Evolutionary conservation across 2,329 filamentous ascomycete species (phyloP).

Genomic region (Phialophora tarda): DNA sequence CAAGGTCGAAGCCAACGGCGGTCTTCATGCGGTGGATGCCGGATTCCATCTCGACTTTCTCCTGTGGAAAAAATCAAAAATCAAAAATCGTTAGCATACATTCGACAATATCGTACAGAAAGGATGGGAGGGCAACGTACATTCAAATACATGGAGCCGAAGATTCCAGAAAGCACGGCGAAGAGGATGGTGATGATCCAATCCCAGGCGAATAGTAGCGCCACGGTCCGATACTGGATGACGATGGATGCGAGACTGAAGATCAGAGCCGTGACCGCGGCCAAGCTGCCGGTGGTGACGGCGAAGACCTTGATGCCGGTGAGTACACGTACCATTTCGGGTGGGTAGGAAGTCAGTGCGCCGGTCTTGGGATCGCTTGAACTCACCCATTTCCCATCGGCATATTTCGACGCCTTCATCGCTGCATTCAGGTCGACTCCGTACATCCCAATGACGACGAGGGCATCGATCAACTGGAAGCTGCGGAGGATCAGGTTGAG

Average conservation of each 20-base stretch:
- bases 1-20: conserved; percentile 81
- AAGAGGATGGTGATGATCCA: conserved; percentile 75
- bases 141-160: conserved; percentile 79
- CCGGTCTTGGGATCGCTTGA: conserved; percentile 2
- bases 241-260: conserved; percentile 68
- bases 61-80: conserved; percentile 42
- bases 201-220: conserved; percentile 68
- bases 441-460: conserved; percentile 80
- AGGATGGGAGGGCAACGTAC: neutral
- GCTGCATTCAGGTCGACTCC: conserved; percentile 69
- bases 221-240: conserved; percentile 44
- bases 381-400: conserved; percentile 73
- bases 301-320: conserved; percentile 66
- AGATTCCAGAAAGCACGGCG: conserved; percentile 81
- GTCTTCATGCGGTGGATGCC: conserved; percentile 79
- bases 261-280: conserved; percentile 67
- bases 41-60: conserved; percentile 66
- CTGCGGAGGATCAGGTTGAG: conserved; percentile 65
- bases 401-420: conserved; percentile 55
- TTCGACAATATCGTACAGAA: neutral
- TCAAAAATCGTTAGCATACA: neutral
- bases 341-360: conserved; percentile 12
- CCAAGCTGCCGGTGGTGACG: conserved; percentile 69
- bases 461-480: conserved; percentile 74
- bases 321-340: conserved; percentile 22